phyloP scores from a whole-genome alignment of 345 rosid genomes.

The Boechera stricta region DNA sequence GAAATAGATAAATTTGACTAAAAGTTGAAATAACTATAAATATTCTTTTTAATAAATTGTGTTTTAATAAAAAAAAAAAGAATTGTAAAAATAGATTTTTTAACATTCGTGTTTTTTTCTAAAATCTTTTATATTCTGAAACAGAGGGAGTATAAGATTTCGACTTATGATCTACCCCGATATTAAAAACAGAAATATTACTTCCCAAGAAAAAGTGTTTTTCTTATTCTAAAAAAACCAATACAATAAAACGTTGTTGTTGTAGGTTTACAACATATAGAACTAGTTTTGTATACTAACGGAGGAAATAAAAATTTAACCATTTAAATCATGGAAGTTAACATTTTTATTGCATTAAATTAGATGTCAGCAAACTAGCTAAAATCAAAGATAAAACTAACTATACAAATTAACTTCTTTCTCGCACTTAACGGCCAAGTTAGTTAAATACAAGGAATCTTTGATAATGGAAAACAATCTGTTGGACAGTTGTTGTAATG shows the following conservation, averaged over 20 bases:
- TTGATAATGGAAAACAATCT: not conserved
- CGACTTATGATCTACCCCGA: no score
- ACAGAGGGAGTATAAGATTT: not conserved
- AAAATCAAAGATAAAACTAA: not conserved
- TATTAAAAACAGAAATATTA: no score
- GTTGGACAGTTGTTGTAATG: conserved; percentile 31
- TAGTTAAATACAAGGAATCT: not conserved
- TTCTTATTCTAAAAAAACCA: not conserved
- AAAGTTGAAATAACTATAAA: no score
- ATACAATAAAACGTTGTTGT: not conserved
- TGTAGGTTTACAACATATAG: not conserved
- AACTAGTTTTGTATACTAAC: not conserved
- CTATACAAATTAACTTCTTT: no score
- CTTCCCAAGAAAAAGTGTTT: not conserved
- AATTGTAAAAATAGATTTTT: no score
- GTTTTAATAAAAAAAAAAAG: no score
- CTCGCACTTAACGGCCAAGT: conserved; percentile 18
- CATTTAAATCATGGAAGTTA: not conserved
- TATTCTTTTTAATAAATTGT: no score
- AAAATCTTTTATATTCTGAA: no score
- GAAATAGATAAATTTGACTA: no score
- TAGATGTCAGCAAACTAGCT: not conserved
- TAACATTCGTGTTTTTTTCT: no score
- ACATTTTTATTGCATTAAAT: not conserved
- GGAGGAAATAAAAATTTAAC: not conserved